Evolutionary conservation across 805 yeast species (phyloP).

Genomic region (Yarrowia sp.): DNA sequence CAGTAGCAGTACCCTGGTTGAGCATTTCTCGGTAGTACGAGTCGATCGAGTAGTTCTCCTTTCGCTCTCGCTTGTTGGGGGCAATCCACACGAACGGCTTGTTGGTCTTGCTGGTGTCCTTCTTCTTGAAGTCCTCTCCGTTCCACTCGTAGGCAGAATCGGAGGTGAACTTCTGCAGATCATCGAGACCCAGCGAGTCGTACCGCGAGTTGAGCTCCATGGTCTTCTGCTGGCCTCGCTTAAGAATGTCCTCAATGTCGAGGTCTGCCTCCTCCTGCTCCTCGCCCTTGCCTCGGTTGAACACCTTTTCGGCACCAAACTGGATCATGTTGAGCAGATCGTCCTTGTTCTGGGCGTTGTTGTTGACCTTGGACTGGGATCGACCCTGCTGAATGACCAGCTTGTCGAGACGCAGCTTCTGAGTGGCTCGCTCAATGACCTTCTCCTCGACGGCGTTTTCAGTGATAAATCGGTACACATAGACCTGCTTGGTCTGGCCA

Average conservation of each 20-base stretch:
- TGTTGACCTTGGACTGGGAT: conserved; percentile 43
- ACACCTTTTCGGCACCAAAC: conserved; percentile 90
- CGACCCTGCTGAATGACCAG: conserved; percentile 94
- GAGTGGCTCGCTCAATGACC: conserved; percentile 94
- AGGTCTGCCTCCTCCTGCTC: conserved; percentile 53
- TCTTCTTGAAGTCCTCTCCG: conserved; percentile 81
- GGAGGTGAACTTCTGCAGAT: conserved; percentile 87
- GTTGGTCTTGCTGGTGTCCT: conserved; percentile 47
- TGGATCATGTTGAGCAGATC: conserved; percentile 94
- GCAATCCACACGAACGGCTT: conserved; percentile 71
- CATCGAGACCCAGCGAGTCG: conserved; percentile 86
- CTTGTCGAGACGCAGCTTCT: conserved; percentile 88
- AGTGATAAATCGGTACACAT: conserved; percentile 89
- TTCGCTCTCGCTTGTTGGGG: conserved; percentile 70
- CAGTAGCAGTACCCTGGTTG: conserved; percentile 64
- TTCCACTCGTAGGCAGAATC: conserved; percentile 96
- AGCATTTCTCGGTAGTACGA: conserved; percentile 83
- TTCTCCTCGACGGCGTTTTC: conserved; percentile 97
- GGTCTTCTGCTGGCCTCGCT: conserved; percentile 83
- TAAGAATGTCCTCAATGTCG: conserved; percentile 75
- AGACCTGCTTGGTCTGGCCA: conserved; percentile 95
- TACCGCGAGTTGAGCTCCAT: conserved; percentile 79
- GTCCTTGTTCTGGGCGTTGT: conserved; percentile 60
- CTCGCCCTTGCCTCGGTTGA: conserved; percentile 51
- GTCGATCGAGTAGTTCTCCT: conserved; percentile 80